These are phyloP conservation scores for Durusdinium trenchii DNA, from an alignment of 73 alveolate genomes.

Conservation along the genomic window DNA sequence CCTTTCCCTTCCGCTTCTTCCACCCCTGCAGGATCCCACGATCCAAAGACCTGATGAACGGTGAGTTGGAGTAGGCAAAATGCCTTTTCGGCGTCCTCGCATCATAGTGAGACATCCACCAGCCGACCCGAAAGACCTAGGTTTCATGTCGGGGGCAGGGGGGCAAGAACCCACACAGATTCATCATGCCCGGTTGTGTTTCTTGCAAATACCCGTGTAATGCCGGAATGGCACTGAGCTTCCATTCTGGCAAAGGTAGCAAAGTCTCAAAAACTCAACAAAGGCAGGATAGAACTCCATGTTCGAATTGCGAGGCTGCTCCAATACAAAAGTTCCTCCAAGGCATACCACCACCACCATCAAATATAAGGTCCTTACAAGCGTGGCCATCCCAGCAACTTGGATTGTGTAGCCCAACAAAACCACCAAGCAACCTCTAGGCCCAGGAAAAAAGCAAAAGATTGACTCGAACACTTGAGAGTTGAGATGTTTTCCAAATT, in stretches of 20 bases:
- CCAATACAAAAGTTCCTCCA: not conserved
- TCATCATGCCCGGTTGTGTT: not conserved
- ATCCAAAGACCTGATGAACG: not conserved
- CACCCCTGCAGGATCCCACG: not conserved
- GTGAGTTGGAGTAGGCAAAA: not conserved
- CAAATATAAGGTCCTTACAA: conserved; percentile 16
- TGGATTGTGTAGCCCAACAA: not conserved
- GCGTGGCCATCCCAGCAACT: not conserved
- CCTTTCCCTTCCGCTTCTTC: not conserved
- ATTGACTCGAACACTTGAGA: not conserved
- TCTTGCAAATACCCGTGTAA: not conserved
- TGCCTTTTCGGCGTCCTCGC: not conserved
- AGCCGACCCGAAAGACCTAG: not conserved
- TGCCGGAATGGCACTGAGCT: not conserved
- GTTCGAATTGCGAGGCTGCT: not conserved
- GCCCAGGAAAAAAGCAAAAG: too few species aligned
- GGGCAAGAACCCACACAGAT: not conserved
- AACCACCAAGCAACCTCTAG: not conserved
- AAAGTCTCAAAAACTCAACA: not conserved
- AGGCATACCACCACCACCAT: not conserved
- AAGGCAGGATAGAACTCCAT: conserved; percentile 6
- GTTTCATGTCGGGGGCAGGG: not conserved
- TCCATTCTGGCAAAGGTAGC: not conserved
- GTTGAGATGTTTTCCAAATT: not conserved
- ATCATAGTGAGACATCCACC: conserved; percentile 27